Base-by-base conservation (phyloP, 1,139 yeast genomes). In the Suhomyces wounanorum region DNA sequence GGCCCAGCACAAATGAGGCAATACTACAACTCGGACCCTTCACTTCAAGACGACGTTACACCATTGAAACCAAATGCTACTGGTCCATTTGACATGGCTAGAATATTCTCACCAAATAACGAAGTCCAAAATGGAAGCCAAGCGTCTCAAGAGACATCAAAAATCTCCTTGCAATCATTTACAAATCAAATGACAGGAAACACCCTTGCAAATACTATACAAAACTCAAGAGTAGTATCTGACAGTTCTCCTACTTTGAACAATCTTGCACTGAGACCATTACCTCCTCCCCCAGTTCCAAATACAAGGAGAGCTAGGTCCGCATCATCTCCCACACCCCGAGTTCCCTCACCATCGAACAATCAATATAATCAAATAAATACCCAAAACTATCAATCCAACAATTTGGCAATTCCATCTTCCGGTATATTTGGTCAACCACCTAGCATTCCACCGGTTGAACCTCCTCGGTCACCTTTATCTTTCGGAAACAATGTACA, bases 111-210 rank as follows among this genome's bases (percentile, higher is more conserved):
- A 1, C 73, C 75, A 2, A 26, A 39, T 4, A 33, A 5, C 7
- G 40, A 47, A 2, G 31, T 4, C 7, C 46, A 44, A 13, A 46
- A 50, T 25, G 49, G 30, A 40, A 41, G 44, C 17, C 50, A 48
- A 31, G 48, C 49, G n/a, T 37, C 49, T 5, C 77, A 77, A 10
- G 62, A 58, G 45, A 66, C 75, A 8, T 63, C 77, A 8, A 62
- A 57, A 46, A 67, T 76, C 8, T 64, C 77, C 8, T 63, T 78
- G 23, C 76, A 72, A 55, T 69, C 78, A 25, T 76, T 76, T 53
- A 71, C 80, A 7, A 66, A 70, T 45, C 81, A 76, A 56, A 75
- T 75, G 80, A 73, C 80, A 1, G 78, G 78, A 2, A 67, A 66
- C 50, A 73, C 80, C 1, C 58, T 67, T 40, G 62, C 66, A n/a